These are phyloP conservation scores for Leishmania turanica DNA, from an alignment of 208 protist genomes.

Conservation along the genomic window DNA sequence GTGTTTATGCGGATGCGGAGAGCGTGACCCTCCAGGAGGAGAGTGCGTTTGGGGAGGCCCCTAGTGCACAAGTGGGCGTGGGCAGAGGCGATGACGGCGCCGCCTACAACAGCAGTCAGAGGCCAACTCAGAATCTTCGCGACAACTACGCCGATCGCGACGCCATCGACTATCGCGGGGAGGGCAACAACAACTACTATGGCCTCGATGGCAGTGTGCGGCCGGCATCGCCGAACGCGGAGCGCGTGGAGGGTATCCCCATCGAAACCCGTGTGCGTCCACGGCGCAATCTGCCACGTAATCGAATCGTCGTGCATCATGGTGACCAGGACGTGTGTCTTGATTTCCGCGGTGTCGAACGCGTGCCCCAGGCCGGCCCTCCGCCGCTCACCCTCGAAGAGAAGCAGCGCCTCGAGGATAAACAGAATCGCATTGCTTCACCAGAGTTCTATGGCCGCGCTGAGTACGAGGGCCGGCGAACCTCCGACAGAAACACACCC, in stretches of 20 bases:
- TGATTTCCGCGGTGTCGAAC: conserved; percentile 32
- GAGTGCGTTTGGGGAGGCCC: not conserved
- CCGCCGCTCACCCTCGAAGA: conserved; percentile 43
- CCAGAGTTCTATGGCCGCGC: conserved; percentile 46
- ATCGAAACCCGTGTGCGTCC: conserved; percentile 55
- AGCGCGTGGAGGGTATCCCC: conserved; percentile 34
- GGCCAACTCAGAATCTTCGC: not conserved
- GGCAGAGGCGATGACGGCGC: not conserved
- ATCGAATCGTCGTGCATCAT: conserved; percentile 31
- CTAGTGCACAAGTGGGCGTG: not conserved
- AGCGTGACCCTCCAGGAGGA: conserved; percentile 18
- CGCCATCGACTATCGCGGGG: not conserved
- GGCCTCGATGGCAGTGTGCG: conserved; percentile 9
- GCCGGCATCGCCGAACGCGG: conserved; percentile 24
- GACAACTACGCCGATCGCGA: conserved; percentile 34
- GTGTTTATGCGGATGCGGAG: conserved; percentile 7
- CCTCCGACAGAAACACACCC: conserved; percentile 24
- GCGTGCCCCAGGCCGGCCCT: conserved; percentile 51
- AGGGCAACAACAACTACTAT: not conserved
- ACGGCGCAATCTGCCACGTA: conserved; percentile 34
- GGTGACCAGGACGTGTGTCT: conserved; percentile 35
- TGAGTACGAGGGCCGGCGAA: conserved; percentile 28
- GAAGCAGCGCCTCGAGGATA: conserved; percentile 37
- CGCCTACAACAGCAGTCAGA: not conserved
- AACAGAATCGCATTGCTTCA: conserved; percentile 44